Conservation (phyloP, 192 early-diverging fungal genomes). For the Lunasporangiospora selenospora region DNA sequence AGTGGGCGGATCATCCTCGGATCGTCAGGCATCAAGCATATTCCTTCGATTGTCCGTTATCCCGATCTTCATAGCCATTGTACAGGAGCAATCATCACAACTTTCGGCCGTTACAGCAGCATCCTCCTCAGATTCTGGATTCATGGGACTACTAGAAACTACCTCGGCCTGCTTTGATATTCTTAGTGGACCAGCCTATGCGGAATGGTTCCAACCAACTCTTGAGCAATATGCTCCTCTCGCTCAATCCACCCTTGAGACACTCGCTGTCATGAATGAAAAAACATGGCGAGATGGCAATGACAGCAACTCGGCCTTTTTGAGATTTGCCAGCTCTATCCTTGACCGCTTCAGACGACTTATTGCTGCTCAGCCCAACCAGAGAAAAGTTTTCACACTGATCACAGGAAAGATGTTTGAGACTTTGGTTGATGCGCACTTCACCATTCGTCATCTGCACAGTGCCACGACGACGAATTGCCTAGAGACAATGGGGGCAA, state of each 20-base stretch:
- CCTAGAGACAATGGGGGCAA: slow-evolving; percentile 25
- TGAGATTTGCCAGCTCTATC: slow-evolving; percentile 16
- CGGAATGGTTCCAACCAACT: slow-evolving; percentile 45
- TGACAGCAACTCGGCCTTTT: background rate
- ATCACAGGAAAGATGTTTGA: slow-evolving; percentile 38
- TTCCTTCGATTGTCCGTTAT: slow-evolving; percentile 29
- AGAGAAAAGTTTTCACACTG: slow-evolving; percentile 37
- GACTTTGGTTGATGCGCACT: slow-evolving; percentile 14
- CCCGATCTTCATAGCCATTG: slow-evolving; percentile 30
- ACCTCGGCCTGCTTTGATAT: slow-evolving; percentile 20
- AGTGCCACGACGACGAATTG: background rate
- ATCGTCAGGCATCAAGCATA: slow-evolving; percentile 17
- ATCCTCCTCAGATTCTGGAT: background rate
- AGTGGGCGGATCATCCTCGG: too few relatives aligned
- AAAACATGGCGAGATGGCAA: background rate
- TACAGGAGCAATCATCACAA: slow-evolving; percentile 10
- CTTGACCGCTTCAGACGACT: slow-evolving; percentile 31
- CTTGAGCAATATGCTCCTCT: slow-evolving; percentile 48
- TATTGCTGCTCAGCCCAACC: slow-evolving; percentile 36
- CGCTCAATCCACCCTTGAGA: slow-evolving; percentile 27
- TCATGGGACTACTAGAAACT: slow-evolving; percentile 6
- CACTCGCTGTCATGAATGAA: slow-evolving; percentile 15
- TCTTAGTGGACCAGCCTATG: slow-evolving; percentile 18
- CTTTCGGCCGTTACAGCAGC: background rate
- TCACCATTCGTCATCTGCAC: slow-evolving; percentile 1